phyloP scores from a whole-genome alignment of 176 grass and related monocot genomes.

The Aegilops umbellulata region DNA sequence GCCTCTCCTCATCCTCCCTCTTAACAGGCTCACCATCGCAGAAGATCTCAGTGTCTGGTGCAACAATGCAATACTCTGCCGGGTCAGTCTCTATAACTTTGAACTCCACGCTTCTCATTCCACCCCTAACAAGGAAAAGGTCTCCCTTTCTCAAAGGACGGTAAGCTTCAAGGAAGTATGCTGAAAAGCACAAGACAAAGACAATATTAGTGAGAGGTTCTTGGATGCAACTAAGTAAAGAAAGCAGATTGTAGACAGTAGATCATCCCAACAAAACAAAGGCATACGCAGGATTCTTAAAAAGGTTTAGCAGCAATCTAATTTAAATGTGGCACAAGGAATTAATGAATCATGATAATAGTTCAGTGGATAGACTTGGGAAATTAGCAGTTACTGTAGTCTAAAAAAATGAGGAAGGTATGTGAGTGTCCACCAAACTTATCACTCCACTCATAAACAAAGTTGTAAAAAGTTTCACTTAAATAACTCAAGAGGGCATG shows the following conservation, averaged over 20 bases:
- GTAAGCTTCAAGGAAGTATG: conserved; percentile 81
- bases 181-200: conserved; percentile 35
- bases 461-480: neutral
- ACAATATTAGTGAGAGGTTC: neutral
- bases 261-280: neutral
- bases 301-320: neutral
- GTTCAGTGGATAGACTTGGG: neutral
- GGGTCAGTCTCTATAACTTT: conserved; percentile 88
- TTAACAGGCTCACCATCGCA: conserved; percentile 90
- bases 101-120: conserved; percentile 87
- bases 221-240: neutral
- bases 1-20: conserved; percentile 84
- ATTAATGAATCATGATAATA: no score
- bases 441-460: neutral
- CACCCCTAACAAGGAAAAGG: conserved; percentile 79
- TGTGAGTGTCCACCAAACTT: no score
- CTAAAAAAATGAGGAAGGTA: no score
- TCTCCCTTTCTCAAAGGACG: conserved; percentile 85
- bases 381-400: neutral
- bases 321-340: neutral
- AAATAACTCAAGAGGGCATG: neutral
- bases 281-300: neutral
- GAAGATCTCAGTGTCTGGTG: conserved; percentile 90
- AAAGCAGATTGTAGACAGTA: neutral
- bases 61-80: conserved; percentile 74